Conservation (phyloP, 495 filamentous ascomycete genomes). For the Melanomma pulvis-pyrius region DNA sequence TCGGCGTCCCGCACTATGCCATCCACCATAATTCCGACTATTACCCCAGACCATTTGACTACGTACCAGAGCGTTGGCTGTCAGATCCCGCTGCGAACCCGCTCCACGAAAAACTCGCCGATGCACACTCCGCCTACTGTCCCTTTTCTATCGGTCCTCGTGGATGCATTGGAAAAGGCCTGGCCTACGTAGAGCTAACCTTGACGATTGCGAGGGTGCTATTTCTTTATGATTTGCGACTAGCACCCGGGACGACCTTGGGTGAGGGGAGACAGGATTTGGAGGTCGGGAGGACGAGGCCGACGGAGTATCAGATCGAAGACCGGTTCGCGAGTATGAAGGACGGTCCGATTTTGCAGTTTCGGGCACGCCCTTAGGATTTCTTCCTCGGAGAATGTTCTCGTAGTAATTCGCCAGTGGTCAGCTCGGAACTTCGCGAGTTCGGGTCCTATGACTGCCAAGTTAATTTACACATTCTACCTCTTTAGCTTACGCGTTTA, state of each 20-base stretch:
- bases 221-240: constrained; percentile 35
- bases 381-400: too few relatives aligned
- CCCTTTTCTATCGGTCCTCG: constrained; percentile 41
- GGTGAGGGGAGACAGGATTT: constrained; percentile 45
- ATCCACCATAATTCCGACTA: constrained; percentile 39
- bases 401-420: too few relatives aligned
- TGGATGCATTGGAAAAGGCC: constrained; percentile 39
- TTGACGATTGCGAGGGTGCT: constrained; percentile 38
- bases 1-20: constrained; percentile 37
- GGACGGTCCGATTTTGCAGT: constrained; percentile 61
- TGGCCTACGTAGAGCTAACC: constrained; percentile 40
- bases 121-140: constrained; percentile 34
- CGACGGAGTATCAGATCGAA: constrained; percentile 57
- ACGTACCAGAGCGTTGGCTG: constrained; percentile 40
- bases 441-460: too few relatives aligned
- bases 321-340: constrained; percentile 63
- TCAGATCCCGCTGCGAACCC: constrained; percentile 19
- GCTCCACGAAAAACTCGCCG: constrained; percentile 7
- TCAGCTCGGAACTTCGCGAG: too few relatives aligned
- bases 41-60: constrained; percentile 36
- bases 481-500: too few relatives aligned
- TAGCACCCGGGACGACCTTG: constrained; percentile 15
- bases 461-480: too few relatives aligned
- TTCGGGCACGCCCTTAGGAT: constrained; percentile 32
- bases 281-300: constrained; percentile 47